phyloP scores from a whole-genome alignment of 495 filamentous ascomycete species.

The Tuber calosporum region DNA sequence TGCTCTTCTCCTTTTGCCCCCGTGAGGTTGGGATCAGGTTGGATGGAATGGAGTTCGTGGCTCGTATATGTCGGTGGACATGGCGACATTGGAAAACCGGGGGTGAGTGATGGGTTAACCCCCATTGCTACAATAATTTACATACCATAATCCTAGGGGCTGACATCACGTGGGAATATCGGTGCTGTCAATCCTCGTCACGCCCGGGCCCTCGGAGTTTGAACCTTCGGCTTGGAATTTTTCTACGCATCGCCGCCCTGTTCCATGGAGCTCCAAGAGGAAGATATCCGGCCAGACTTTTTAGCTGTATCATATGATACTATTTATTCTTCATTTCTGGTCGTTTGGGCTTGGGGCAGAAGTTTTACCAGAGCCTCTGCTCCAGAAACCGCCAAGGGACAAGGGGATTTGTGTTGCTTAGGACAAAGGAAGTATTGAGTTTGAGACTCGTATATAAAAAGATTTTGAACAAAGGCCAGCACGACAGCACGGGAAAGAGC shows the following conservation, averaged over 20 bases:
- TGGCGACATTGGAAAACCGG: neutral
- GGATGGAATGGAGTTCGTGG: neutral
- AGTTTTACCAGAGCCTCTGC: neutral
- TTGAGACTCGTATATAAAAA: neutral
- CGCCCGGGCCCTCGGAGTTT: neutral
- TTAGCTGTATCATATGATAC: neutral
- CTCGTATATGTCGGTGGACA: neutral
- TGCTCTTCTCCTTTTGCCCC: neutral
- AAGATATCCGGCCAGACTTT: neutral
- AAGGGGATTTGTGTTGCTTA: neutral
- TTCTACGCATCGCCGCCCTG: neutral
- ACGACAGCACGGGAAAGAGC: neutral
- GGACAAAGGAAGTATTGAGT: neutral
- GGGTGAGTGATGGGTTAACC: neutral
- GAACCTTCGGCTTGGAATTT: neutral
- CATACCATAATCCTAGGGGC: neutral
- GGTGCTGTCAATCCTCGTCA: neutral
- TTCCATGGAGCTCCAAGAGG: neutral
- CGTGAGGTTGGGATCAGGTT: neutral
- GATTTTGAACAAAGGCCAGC: neutral
- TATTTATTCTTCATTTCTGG: neutral
- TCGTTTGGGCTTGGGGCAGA: neutral
- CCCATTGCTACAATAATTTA: neutral
- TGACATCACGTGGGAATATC: neutral
- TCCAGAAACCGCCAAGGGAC: neutral